Conservation (phyloP, 169 alveolate species). For the Amoebophrya sp. region DNA sequence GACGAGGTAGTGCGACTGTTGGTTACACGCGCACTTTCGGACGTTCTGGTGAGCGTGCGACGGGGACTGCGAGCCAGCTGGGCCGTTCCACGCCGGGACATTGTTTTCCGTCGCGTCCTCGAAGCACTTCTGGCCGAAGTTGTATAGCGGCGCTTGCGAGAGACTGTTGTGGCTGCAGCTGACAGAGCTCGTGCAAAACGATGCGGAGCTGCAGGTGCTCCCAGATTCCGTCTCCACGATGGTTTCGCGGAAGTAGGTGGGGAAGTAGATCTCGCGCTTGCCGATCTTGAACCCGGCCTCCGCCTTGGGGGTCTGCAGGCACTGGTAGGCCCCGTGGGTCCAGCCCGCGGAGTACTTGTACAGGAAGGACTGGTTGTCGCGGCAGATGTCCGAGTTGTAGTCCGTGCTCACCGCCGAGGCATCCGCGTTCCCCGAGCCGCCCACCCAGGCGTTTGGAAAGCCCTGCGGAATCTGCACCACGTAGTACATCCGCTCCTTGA, state of each 20-base stretch:
- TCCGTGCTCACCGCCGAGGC: background rate
- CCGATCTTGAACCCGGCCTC: slow-evolving; percentile 11
- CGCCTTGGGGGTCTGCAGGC: background rate
- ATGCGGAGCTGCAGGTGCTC: background rate
- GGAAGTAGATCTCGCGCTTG: slow-evolving; percentile 3
- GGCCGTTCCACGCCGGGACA: no score
- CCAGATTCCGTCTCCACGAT: no score
- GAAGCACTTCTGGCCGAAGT: slow-evolving; percentile 19
- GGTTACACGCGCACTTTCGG: no score
- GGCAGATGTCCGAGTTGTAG: background rate
- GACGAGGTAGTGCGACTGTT: background rate
- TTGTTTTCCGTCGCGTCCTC: no score
- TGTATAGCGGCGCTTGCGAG: background rate
- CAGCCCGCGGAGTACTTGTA: no score
- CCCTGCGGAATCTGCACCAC: slow-evolving; percentile 14
- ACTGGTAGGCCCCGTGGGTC: background rate
- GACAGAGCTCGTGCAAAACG: background rate
- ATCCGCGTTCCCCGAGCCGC: background rate
- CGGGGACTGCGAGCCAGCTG: no score
- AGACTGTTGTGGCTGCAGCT: no score
- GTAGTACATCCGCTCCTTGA: background rate
- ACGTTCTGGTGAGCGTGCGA: no score
- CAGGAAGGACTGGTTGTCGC: no score
- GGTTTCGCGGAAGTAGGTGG: background rate
- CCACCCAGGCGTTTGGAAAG: background rate